Conservation (phyloP, 768 basidiomycete genomes). For the Boletus sp. region DNA sequence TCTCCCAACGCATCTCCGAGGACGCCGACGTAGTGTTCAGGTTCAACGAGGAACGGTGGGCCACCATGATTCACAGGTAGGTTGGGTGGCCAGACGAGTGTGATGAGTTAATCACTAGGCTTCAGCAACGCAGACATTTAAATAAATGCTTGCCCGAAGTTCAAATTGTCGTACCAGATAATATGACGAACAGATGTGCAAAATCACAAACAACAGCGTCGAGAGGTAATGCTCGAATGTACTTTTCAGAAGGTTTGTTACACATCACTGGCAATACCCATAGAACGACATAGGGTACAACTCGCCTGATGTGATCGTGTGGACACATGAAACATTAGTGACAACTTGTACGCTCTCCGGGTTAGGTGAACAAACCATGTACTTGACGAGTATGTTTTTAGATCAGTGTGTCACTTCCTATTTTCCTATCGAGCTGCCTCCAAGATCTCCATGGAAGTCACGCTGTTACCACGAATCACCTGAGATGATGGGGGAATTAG, state of each 20-base stretch:
- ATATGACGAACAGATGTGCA: not conserved
- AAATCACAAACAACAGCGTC: not conserved
- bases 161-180: not conserved
- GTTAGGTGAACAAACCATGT: slow-evolving; percentile 6
- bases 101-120: slow-evolving; percentile 61
- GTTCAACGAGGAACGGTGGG: slow-evolving; percentile 60
- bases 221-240: not conserved
- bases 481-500: slow-evolving; percentile 31
- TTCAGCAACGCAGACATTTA: slow-evolving; percentile 51
- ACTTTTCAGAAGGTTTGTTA: not conserved
- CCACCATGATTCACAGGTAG: slow-evolving; percentile 44
- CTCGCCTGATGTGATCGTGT: slow-evolving; percentile 7
- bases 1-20: slow-evolving; percentile 50
- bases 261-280: not conserved
- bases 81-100: slow-evolving; percentile 56
- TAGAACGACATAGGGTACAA: not conserved
- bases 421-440: slow-evolving; percentile 50
- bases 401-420: not conserved
- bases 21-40: slow-evolving; percentile 52
- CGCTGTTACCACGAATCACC: slow-evolving; percentile 97
- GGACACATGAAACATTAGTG: not conserved
- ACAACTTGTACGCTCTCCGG: not conserved
- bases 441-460: slow-evolving; percentile 90
- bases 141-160: slow-evolving; percentile 34
- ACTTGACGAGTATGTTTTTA: slow-evolving; percentile 3